Evolutionary conservation across 371 early-diverging fungal genomes (phyloP).

Genomic region (Actinomortierella wolfii): DNA sequence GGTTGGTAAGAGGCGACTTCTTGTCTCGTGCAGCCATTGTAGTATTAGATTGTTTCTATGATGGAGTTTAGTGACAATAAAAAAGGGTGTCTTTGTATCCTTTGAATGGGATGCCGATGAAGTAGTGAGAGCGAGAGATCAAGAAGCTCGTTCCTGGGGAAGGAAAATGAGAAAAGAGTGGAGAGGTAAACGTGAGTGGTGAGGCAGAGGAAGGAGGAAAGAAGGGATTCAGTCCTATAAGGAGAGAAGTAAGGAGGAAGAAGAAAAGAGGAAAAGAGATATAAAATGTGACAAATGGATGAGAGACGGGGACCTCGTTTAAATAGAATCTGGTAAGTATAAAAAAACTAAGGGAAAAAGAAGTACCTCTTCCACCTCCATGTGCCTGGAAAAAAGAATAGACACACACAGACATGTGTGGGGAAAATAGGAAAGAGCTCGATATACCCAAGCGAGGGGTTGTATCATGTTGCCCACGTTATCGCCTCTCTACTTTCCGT

Average conservation of each 20-base stretch:
- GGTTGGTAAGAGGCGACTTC: slow-evolving; percentile 65
- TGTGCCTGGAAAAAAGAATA: too few species aligned
- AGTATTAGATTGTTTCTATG: background rate
- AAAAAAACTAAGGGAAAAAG: too few species aligned
- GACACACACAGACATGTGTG: too few species aligned
- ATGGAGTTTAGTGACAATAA: background rate
- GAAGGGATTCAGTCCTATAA: background rate
- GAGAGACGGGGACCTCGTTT: too few species aligned
- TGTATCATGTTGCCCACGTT: too few species aligned
- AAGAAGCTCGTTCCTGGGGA: background rate
- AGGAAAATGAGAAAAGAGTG: background rate
- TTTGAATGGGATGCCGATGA: too few species aligned
- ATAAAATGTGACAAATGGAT: background rate
- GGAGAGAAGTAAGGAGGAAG: background rate
- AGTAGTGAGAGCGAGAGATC: background rate
- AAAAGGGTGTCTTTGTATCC: too few species aligned
- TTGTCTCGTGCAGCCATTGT: slow-evolving; percentile 33
- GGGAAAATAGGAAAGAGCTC: too few species aligned
- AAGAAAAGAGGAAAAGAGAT: background rate
- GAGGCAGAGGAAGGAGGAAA: background rate
- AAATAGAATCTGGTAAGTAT: too few species aligned
- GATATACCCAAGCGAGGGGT: too few species aligned
- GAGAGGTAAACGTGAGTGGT: background rate
- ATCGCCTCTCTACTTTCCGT: too few species aligned
- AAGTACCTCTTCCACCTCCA: too few species aligned